Evolutionary conservation across 129 eudicot genomes (phyloP).

Genomic region (Helichrysum umbraculigerum): DNA sequence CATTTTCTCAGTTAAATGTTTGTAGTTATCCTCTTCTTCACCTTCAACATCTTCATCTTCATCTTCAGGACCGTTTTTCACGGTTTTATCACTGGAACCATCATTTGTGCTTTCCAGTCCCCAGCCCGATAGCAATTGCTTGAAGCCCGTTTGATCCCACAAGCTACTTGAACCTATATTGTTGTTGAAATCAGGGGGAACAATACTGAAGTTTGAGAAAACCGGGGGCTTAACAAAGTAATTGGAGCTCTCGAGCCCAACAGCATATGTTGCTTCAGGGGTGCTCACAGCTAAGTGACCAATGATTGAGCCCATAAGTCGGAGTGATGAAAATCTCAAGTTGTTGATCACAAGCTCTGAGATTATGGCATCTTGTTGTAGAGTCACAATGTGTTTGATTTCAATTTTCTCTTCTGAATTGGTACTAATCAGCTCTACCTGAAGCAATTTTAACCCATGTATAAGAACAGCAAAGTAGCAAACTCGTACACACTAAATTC

Average conservation of each 20-base stretch:
- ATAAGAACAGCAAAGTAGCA: not conserved
- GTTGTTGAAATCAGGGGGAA: constrained; percentile 54
- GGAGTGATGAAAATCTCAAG: constrained; percentile 46
- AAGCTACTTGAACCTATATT: constrained; percentile 28
- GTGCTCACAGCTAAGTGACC: constrained; percentile 88
- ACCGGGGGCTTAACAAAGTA: constrained; percentile 64
- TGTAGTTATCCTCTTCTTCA: constrained; percentile 76
- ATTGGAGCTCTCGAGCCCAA: constrained; percentile 73
- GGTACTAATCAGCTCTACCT: constrained; percentile 68
- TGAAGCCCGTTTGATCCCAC: constrained; percentile 33
- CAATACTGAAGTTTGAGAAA: constrained; percentile 50
- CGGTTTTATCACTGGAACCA: not conserved
- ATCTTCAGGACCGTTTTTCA: constrained; percentile 22
- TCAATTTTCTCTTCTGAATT: constrained; percentile 44
- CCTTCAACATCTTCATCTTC: constrained; percentile 58
- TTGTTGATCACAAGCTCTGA: constrained; percentile 61
- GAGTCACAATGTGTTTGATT: constrained; percentile 57
- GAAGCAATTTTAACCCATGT: constrained; percentile 8
- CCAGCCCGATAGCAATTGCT: constrained; percentile 45
- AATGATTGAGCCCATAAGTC: constrained; percentile 59
- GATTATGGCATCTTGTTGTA: constrained; percentile 50
- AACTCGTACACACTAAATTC: not conserved
- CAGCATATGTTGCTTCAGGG: constrained; percentile 79
- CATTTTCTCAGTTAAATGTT: constrained; percentile 62
- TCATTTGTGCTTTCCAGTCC: constrained; percentile 21